Conservation (phyloP, 306 rosid species). For the Hippophae gyantsensis region DNA sequence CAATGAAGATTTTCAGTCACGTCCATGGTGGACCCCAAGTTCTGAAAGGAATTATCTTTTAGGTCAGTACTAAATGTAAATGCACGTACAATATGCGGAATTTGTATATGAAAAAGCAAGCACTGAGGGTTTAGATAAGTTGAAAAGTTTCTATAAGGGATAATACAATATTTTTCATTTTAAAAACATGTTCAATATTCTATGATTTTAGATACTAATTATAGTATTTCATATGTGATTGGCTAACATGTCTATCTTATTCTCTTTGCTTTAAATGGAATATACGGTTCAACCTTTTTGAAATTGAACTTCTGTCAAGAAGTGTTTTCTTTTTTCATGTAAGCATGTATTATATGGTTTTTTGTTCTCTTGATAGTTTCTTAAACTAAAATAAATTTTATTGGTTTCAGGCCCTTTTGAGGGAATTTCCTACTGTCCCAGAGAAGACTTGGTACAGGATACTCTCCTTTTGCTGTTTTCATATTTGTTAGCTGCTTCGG, state of each 20-base stretch:
- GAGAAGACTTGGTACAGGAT: constrained; percentile 52
- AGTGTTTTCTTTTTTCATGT: too few species aligned
- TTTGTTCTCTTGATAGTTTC: constrained; percentile 6
- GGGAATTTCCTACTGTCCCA: constrained; percentile 70
- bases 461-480: constrained; percentile 11
- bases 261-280: background rate
- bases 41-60: constrained; percentile 80
- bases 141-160: background rate
- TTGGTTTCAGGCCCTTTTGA: constrained; percentile 64
- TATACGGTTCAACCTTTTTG: background rate
- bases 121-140: too few species aligned
- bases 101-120: too few species aligned
- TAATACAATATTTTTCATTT: background rate
- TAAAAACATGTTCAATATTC: background rate
- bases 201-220: background rate
- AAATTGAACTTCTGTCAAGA: background rate
- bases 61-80: constrained; percentile 37
- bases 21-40: constrained; percentile 98
- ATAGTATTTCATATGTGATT: background rate
- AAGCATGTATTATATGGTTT: background rate
- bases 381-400: constrained; percentile 6
- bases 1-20: constrained; percentile 74
- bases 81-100: background rate
- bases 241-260: background rate
- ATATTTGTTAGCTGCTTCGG: constrained; percentile 4